These are phyloP conservation scores for Penstemon davidsonii DNA, from an alignment of 257 asterid species.

Conservation along the genomic window DNA sequence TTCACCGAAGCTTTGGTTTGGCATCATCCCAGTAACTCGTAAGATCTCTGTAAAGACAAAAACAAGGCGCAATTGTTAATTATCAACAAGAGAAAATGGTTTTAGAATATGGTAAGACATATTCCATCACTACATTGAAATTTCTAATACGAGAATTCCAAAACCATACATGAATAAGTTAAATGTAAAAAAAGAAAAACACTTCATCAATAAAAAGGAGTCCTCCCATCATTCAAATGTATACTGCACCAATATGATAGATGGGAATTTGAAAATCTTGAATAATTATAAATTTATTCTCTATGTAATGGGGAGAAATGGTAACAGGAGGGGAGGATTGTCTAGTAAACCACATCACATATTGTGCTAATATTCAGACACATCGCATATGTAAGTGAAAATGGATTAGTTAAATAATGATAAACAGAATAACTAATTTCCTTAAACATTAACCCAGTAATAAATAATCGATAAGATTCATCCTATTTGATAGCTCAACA, in stretches of 20 bases:
- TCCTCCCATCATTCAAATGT: neutral
- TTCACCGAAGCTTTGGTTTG: constrained; percentile 76
- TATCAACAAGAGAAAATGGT: neutral
- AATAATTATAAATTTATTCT: constrained; percentile 1
- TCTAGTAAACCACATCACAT: neutral
- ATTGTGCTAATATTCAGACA: neutral
- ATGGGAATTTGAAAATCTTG: neutral
- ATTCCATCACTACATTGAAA: neutral
- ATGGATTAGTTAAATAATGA: neutral
- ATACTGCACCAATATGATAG: neutral
- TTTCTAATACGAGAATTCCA: neutral
- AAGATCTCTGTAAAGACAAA: constrained; percentile 52
- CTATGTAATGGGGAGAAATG: neutral
- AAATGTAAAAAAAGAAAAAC: neutral
- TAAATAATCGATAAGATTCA: neutral
- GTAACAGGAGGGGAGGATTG: too few relatives aligned
- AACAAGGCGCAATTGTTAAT: neutral
- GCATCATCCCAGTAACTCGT: constrained; percentile 77
- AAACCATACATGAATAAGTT: neutral
- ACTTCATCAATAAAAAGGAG: neutral
- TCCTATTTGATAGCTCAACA: too few relatives aligned
- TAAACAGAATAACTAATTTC: neutral
- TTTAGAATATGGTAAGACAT: neutral
- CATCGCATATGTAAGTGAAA: neutral
- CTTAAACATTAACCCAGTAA: neutral